These are phyloP conservation scores for Psidium guajava DNA, from an alignment of 345 rosid species.

Conservation along the genomic window DNA sequence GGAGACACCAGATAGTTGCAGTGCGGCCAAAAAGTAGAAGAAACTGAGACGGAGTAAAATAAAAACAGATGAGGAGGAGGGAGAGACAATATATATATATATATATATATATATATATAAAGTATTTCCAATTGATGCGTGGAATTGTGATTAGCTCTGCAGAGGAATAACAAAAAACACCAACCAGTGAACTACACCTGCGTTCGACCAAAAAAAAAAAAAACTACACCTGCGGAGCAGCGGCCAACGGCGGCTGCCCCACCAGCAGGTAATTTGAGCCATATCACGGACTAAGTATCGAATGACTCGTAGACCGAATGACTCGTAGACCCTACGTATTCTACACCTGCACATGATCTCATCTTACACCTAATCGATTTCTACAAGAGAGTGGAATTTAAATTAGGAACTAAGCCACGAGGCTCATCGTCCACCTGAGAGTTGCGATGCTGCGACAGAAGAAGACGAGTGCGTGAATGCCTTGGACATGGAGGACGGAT, in stretches of 20 bases:
- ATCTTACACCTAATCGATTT: not conserved
- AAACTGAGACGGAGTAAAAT: not conserved
- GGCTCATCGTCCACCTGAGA: slow-evolving; percentile 44
- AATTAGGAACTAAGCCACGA: not conserved
- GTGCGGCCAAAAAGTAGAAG: not conserved
- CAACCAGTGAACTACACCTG: not conserved
- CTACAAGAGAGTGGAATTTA: not conserved
- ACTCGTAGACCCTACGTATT: not conserved
- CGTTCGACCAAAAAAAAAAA: too few relatives aligned
- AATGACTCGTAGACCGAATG: not conserved
- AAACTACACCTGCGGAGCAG: not conserved
- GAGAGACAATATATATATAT: too few relatives aligned
- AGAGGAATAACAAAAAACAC: not conserved
- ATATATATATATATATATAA: too few relatives aligned
- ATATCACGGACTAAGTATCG: not conserved
- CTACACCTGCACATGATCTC: not conserved
- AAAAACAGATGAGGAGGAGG: not conserved
- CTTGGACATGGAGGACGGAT: slow-evolving; percentile 18
- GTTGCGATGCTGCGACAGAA: slow-evolving; percentile 37
- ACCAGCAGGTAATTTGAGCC: not conserved
- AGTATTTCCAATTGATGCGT: not conserved
- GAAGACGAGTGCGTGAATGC: slow-evolving; percentile 23
- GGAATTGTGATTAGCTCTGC: not conserved
- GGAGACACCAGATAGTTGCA: not conserved
- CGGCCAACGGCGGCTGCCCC: not conserved